Evolutionary conservation across 345 rosid genomes (phyloP).

Genomic region (Brassica nigra): DNA sequence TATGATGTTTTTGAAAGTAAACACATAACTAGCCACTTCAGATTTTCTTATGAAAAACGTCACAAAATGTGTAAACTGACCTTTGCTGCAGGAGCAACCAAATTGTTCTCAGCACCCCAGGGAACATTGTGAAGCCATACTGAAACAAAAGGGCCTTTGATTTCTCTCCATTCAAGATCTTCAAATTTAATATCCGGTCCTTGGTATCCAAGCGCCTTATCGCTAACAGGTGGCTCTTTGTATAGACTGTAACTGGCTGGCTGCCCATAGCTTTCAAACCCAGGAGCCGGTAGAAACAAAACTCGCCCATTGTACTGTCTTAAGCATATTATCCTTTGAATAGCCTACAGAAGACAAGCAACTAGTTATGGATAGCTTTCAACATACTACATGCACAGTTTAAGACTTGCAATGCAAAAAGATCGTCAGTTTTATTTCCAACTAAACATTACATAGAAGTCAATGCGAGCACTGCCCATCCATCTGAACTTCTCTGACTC

Average conservation of each 20-base stretch:
- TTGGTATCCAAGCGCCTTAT: conserved; percentile 49
- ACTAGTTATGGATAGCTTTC: not conserved
- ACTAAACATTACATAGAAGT: conserved; percentile 70
- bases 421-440: not conserved
- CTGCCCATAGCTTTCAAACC: conserved; percentile 78
- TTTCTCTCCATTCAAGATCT: conserved; percentile 70
- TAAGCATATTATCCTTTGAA: conserved; percentile 63
- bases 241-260: conserved; percentile 46
- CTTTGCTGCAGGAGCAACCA: conserved; percentile 97
- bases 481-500: conserved; percentile 93
- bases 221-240: conserved; percentile 39
- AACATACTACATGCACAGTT: not conserved
- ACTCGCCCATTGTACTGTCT: conserved; percentile 70
- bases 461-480: conserved; percentile 90
- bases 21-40: too few relatives aligned
- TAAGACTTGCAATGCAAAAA: not conserved
- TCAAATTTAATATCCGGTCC: conserved; percentile 58
- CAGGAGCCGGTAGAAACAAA: conserved; percentile 89
- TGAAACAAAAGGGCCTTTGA: conserved; percentile 86
- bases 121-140: conserved; percentile 98
- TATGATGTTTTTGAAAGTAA: not conserved
- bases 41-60: too few relatives aligned
- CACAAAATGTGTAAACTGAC: conserved; percentile 41
- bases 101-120: conserved; percentile 76
- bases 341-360: conserved; percentile 45